These are phyloP conservation scores for Mitragyna speciosa DNA, from an alignment of 257 asterid species.

Conservation along the genomic window DNA sequence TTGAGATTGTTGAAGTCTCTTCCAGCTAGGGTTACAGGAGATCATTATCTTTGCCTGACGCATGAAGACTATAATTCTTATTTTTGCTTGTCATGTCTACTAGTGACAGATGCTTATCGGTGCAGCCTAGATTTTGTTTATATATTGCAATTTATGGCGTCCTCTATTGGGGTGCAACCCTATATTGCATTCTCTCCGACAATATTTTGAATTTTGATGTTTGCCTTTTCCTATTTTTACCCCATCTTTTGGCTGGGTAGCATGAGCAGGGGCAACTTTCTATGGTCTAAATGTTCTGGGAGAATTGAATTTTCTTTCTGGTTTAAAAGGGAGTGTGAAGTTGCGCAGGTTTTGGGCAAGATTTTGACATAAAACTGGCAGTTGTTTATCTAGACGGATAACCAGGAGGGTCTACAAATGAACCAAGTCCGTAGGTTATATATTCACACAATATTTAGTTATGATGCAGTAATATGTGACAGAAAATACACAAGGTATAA, in stretches of 20 bases:
- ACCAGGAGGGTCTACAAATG: background rate
- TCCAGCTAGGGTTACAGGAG: background rate
- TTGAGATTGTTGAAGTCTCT: background rate
- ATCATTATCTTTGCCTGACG: background rate
- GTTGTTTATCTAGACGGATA: background rate
- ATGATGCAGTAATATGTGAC: too few relatives aligned
- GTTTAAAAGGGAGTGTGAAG: too few relatives aligned
- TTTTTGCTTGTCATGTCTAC: background rate
- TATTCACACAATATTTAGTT: too few relatives aligned
- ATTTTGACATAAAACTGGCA: background rate
- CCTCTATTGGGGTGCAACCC: background rate
- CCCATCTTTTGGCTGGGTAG: background rate
- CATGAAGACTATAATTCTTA: background rate
- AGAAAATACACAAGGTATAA: too few relatives aligned
- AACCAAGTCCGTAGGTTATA: background rate
- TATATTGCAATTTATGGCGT: background rate
- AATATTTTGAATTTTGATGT: too few relatives aligned
- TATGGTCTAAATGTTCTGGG: too few relatives aligned
- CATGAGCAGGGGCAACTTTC: too few relatives aligned
- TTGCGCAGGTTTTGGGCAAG: background rate
- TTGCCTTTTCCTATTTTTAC: background rate
- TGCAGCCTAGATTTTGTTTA: background rate
- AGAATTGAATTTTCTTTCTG: too few relatives aligned
- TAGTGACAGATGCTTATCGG: background rate
- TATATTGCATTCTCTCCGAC: background rate